phyloP scores from a whole-genome alignment of 1,284 basidiomycete species.

The Microstroma glucosiphilum region DNA sequence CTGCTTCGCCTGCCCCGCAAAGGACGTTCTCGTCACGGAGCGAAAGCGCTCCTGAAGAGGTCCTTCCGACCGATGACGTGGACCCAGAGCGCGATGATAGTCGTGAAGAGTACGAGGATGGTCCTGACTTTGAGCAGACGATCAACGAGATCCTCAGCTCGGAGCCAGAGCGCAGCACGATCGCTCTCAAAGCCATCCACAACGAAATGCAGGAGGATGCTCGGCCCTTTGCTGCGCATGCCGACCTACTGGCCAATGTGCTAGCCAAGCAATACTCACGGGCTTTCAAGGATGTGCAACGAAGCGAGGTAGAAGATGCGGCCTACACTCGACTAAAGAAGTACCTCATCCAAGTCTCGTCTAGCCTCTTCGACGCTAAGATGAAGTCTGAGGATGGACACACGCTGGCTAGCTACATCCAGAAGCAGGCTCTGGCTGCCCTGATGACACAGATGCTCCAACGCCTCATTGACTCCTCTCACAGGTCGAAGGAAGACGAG shows the following conservation, averaged over 20 bases:
- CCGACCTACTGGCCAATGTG: constrained; percentile 58
- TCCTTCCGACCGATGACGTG: neutral
- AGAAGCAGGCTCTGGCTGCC: constrained; percentile 23
- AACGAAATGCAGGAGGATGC: constrained; percentile 31
- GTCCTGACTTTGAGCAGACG: constrained; percentile 27
- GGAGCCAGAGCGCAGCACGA: constrained; percentile 77
- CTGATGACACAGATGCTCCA: constrained; percentile 74
- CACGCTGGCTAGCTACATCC: constrained; percentile 36
- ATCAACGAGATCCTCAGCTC: constrained; percentile 64
- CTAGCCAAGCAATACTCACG: constrained; percentile 33
- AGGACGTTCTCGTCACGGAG: too few relatives aligned
- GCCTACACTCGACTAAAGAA: constrained; percentile 32
- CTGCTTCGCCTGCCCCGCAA: constrained; percentile 14
- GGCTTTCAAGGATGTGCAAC: constrained; percentile 17
- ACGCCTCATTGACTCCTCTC: constrained; percentile 70
- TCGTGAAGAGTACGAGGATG: constrained; percentile 21
- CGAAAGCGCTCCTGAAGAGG: constrained; percentile 14
- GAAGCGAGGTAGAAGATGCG: constrained; percentile 12
- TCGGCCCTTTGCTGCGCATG: constrained; percentile 32
- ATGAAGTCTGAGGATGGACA: constrained; percentile 15
- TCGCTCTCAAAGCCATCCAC: constrained; percentile 72
- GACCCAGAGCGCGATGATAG: constrained; percentile 10
- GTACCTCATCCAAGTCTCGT: constrained; percentile 36
- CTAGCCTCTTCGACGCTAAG: constrained; percentile 28
- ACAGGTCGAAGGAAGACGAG: constrained; percentile 29